These are phyloP conservation scores for Didymosphaeria variabile DNA, from an alignment of 2,329 filamentous ascomycete species.

Conservation along the genomic window DNA sequence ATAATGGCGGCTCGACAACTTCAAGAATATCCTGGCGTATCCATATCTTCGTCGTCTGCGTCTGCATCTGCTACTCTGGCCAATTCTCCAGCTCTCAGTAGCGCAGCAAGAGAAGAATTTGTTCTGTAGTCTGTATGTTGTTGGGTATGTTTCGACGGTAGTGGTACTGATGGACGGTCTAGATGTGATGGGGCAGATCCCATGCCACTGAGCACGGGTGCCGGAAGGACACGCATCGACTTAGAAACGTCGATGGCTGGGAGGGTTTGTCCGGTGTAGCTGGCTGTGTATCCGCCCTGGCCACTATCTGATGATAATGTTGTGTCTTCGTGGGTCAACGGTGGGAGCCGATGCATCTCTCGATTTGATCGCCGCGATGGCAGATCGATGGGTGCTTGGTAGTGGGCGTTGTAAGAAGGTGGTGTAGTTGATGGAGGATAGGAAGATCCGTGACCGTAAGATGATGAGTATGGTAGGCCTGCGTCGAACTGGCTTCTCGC, in stretches of 20 bases:
- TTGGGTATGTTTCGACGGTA: constrained; percentile 28
- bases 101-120: constrained; percentile 46
- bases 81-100: constrained; percentile 50
- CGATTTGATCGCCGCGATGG: constrained; percentile 43
- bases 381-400: constrained; percentile 36
- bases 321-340: constrained; percentile 51
- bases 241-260: constrained; percentile 43
- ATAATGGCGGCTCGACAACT: background rate
- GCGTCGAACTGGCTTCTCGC: constrained; percentile 30
- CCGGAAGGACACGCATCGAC: constrained; percentile 48
- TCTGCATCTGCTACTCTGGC: constrained; percentile 39
- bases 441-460: constrained; percentile 27
- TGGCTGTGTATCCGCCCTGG: constrained; percentile 31
- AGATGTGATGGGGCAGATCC: constrained; percentile 40
- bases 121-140: constrained; percentile 41
- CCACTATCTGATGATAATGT: constrained; percentile 51
- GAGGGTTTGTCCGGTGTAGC: constrained; percentile 24
- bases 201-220: constrained; percentile 44
- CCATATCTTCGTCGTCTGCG: constrained; percentile 35
- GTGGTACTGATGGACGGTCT: constrained; percentile 34
- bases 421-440: constrained; percentile 31
- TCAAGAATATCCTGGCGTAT: constrained; percentile 35
- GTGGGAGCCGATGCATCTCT: constrained; percentile 41
- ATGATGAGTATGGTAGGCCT: constrained; percentile 27
- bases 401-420: constrained; percentile 32